phyloP scores from a whole-genome alignment of 345 rosid genomes.

The Laguncularia racemosa region DNA sequence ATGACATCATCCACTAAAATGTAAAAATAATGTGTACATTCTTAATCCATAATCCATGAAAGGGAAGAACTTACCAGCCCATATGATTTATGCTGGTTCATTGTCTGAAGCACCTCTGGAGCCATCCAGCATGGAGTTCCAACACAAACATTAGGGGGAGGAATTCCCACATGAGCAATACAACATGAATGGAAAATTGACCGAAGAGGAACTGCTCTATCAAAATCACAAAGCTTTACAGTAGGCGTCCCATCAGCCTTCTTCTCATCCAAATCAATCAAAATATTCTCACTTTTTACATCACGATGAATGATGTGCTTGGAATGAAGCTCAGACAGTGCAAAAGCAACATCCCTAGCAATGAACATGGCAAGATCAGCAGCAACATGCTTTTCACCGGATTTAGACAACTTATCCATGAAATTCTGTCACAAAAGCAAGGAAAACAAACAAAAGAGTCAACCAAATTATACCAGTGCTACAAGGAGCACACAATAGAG shows the following conservation, averaged over 20 bases:
- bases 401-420: constrained; percentile 54
- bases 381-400: constrained; percentile 59
- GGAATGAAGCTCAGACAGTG: constrained; percentile 72
- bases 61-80: constrained; percentile 58
- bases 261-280: constrained; percentile 65
- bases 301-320: constrained; percentile 93
- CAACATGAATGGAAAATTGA: constrained; percentile 75
- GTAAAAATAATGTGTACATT: no score
- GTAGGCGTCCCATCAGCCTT: constrained; percentile 48
- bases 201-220: constrained; percentile 82
- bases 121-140: constrained; percentile 99
- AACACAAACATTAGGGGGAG: constrained; percentile 79
- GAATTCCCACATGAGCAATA: constrained; percentile 70
- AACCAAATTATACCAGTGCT: not conserved
- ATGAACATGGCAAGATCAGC: constrained; percentile 54
- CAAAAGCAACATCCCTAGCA: constrained; percentile 73
- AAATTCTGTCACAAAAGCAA: constrained; percentile 39
- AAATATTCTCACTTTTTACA: constrained; percentile 84
- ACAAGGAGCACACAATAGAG: not conserved
- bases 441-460: constrained; percentile 1
- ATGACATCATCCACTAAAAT: not conserved
- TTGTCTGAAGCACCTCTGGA: constrained; percentile 80
- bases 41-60: not conserved
- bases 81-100: constrained; percentile 48
- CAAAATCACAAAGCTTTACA: constrained; percentile 94